Evolutionary conservation across 108 stramenopile genomes (phyloP).

Genomic region (Nannochloropsis salina): DNA sequence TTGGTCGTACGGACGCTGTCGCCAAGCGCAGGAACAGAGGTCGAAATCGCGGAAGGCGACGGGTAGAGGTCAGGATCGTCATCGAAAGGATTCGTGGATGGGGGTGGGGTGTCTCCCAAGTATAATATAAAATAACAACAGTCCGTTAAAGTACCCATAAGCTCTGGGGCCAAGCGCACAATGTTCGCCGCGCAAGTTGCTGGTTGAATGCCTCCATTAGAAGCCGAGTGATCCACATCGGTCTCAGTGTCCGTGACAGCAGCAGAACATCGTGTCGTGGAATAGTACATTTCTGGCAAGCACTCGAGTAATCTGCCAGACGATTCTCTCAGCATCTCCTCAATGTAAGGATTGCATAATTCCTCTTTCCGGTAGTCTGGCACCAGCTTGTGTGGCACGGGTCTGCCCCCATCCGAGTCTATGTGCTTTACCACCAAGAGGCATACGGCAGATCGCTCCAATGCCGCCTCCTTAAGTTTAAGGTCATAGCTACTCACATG

Average conservation of each 20-base stretch:
- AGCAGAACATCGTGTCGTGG: no score
- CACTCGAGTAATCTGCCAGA: not conserved
- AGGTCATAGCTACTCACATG: not conserved
- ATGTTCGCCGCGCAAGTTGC: not conserved
- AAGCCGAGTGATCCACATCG: not conserved
- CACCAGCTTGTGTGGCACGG: not conserved
- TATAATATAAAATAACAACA: constrained; percentile 1
- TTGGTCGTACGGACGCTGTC: not conserved
- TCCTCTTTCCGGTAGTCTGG: constrained; percentile 2
- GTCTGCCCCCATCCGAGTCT: not conserved
- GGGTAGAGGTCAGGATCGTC: constrained; percentile 9
- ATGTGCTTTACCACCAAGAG: not conserved
- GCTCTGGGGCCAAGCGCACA: not conserved
- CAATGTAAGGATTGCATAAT: not conserved
- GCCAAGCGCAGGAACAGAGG: not conserved
- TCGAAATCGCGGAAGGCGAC: not conserved
- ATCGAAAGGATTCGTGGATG: not conserved
- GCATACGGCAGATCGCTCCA: not conserved
- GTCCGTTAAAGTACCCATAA: not conserved
- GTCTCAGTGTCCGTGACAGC: not conserved
- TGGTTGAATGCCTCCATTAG: not conserved
- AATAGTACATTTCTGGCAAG: not conserved
- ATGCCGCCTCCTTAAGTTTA: constrained; percentile 16
- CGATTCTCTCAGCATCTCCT: constrained; percentile 3
- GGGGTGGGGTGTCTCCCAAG: not conserved